Evolutionary conservation across 306 rosid genomes (phyloP).

Genomic region (Mucuna pruriens): DNA sequence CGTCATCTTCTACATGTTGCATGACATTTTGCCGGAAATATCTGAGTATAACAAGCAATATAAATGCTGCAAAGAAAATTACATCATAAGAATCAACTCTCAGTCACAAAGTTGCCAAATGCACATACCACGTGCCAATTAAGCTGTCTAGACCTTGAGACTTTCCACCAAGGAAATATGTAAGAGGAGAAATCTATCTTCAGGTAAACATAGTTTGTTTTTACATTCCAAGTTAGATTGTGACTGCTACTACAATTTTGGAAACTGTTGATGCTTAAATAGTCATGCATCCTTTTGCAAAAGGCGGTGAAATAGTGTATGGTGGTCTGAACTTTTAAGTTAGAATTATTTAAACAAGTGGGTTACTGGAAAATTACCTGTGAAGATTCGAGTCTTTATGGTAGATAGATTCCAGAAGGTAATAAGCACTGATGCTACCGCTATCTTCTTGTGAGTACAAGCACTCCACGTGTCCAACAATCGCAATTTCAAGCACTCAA

Average conservation of each 20-base stretch:
- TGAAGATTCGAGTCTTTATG: constrained; percentile 68
- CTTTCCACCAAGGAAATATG: not conserved
- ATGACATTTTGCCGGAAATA: constrained; percentile 57
- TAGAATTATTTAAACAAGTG: not conserved
- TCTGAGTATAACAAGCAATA: constrained; percentile 66
- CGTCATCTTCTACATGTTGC: constrained; percentile 49
- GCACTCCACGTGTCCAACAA: constrained; percentile 70
- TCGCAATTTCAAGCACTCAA: constrained; percentile 58
- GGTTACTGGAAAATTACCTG: constrained; percentile 54
- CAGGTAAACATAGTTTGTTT: not conserved
- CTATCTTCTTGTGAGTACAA: constrained; percentile 85
- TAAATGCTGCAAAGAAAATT: constrained; percentile 66
- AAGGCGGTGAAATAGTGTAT: not conserved
- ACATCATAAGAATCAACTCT: constrained; percentile 17
- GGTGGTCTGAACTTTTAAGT: not conserved
- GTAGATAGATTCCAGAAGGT: constrained; percentile 88
- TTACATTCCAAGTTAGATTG: not conserved
- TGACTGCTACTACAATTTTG: constrained; percentile 2
- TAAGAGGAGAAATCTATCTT: not conserved
- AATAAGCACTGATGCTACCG: constrained; percentile 57
- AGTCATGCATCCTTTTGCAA: constrained; percentile 7
- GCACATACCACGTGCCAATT: not conserved
- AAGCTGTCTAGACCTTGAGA: too few relatives aligned
- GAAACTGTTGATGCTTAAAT: constrained; percentile 5
- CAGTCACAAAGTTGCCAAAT: not conserved